Evolutionary conservation across 257 asterid species (phyloP).

Genomic region (Fraxinus cuspidata): DNA sequence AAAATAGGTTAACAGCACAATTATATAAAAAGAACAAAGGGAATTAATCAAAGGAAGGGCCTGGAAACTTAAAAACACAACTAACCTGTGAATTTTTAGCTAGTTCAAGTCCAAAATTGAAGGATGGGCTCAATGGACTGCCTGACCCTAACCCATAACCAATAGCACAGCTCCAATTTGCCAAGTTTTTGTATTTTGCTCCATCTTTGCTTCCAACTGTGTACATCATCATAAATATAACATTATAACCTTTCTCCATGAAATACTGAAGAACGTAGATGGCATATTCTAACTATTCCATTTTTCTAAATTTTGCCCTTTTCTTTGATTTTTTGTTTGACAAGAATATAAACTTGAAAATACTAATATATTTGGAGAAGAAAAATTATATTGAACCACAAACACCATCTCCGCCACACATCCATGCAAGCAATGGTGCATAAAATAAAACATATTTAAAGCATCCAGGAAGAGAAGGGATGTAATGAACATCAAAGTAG

Average conservation of each 20-base stretch:
- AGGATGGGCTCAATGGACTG: constrained; percentile 91
- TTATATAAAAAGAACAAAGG: not conserved
- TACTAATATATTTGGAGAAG: not conserved
- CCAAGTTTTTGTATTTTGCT: constrained; percentile 64
- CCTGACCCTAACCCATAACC: constrained; percentile 92
- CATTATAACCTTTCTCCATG: constrained; percentile 1
- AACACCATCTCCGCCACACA: not conserved
- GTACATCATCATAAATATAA: constrained; percentile 31
- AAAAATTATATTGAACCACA: constrained; percentile 7
- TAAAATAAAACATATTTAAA: not conserved
- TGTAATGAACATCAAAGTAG: not conserved
- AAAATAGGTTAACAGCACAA: constrained; percentile 9
- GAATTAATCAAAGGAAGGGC: constrained; percentile 7
- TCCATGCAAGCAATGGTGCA: not conserved
- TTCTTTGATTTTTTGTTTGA: not conserved
- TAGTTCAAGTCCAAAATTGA: constrained; percentile 89
- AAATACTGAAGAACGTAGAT: constrained; percentile 4
- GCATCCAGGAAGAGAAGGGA: not conserved
- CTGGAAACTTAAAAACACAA: constrained; percentile 18
- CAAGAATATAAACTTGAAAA: constrained; percentile 11
- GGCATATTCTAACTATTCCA: not conserved
- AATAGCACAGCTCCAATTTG: constrained; percentile 89
- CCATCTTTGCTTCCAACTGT: constrained; percentile 67
- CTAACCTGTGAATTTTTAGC: constrained; percentile 81
- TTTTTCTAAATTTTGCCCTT: not conserved